phyloP scores from a whole-genome alignment of 2,329 filamentous ascomycete species.

The Aspergillus eucalypticola region DNA sequence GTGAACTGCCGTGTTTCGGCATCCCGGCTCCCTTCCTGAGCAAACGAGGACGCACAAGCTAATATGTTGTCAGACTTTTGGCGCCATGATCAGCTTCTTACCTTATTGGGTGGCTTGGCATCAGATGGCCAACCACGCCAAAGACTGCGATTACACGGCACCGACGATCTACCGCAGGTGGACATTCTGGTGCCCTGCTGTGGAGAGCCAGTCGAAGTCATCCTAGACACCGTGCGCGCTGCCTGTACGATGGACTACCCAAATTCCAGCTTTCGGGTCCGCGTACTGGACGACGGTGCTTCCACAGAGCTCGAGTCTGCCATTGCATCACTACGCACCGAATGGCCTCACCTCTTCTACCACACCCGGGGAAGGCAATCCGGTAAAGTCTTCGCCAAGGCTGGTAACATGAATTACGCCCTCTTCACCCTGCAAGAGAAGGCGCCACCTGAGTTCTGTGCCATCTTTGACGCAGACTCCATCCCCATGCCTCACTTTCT shows the following conservation, averaged over 20 bases:
- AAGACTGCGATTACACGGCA: slow-evolving; percentile 27
- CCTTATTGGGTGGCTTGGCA: slow-evolving; percentile 20
- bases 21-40: too few relatives aligned
- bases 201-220: slow-evolving; percentile 57
- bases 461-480: slow-evolving; percentile 39
- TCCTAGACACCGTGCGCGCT: slow-evolving; percentile 59
- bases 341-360: slow-evolving; percentile 55
- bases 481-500: slow-evolving; percentile 40
- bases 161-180: slow-evolving; percentile 53
- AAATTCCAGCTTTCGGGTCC: slow-evolving; percentile 53
- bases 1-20: not conserved
- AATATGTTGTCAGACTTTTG: slow-evolving; percentile 20
- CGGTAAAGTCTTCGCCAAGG: slow-evolving; percentile 36
- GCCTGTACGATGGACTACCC: slow-evolving; percentile 60
- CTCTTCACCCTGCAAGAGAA: slow-evolving; percentile 27
- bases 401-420: slow-evolving; percentile 41
- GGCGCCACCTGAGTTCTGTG: slow-evolving; percentile 31
- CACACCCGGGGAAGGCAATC: slow-evolving; percentile 51
- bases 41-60: not conserved
- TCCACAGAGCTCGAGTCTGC: slow-evolving; percentile 45
- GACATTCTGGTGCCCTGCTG: slow-evolving; percentile 62
- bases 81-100: slow-evolving; percentile 27
- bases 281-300: slow-evolving; percentile 58
- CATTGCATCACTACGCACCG: slow-evolving; percentile 40
- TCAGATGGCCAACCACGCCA: slow-evolving; percentile 15